These are phyloP conservation scores for Mycena floridula DNA, from an alignment of 768 basidiomycete genomes.

Conservation along the genomic window DNA sequence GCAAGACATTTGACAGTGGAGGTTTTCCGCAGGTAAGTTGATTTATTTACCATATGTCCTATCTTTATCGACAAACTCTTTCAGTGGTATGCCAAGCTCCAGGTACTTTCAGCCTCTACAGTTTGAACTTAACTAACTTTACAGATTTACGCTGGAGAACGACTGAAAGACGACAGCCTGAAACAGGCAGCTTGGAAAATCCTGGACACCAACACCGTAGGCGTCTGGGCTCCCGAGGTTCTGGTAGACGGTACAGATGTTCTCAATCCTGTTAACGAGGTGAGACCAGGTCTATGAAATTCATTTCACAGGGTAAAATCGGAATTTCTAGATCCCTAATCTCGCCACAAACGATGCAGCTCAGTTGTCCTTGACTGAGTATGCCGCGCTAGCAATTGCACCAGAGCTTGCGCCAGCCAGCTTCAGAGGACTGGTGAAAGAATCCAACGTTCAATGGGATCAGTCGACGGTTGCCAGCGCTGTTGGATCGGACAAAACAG, in stretches of 20 bases:
- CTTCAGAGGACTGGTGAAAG: neutral
- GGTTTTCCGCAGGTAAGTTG: constrained; percentile 27
- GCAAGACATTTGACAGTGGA: constrained; percentile 26
- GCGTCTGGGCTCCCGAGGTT: constrained; percentile 30
- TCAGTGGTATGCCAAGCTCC: constrained; percentile 33
- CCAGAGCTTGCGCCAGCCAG: constrained; percentile 1
- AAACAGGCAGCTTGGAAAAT: constrained; percentile 30
- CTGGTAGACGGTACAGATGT: constrained; percentile 37
- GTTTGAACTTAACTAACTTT: constrained; percentile 5
- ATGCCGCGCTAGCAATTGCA: constrained; percentile 20
- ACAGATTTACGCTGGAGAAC: constrained; percentile 13
- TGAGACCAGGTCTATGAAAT: constrained; percentile 29
- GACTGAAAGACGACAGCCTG: constrained; percentile 23
- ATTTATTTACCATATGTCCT: too few relatives aligned
- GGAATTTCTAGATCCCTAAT: constrained; percentile 25
- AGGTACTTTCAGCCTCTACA: constrained; percentile 33
- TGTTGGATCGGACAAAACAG: too few relatives aligned
- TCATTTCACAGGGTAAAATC: neutral
- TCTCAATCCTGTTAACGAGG: constrained; percentile 38
- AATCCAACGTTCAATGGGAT: neutral
- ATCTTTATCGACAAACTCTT: too few relatives aligned
- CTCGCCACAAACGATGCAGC: constrained; percentile 30
- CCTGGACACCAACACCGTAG: constrained; percentile 23
- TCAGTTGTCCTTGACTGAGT: constrained; percentile 26
- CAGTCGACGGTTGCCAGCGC: neutral